These are phyloP conservation scores for Gossypium herbaceum DNA, from an alignment of 345 rosid species.

Conservation along the genomic window DNA sequence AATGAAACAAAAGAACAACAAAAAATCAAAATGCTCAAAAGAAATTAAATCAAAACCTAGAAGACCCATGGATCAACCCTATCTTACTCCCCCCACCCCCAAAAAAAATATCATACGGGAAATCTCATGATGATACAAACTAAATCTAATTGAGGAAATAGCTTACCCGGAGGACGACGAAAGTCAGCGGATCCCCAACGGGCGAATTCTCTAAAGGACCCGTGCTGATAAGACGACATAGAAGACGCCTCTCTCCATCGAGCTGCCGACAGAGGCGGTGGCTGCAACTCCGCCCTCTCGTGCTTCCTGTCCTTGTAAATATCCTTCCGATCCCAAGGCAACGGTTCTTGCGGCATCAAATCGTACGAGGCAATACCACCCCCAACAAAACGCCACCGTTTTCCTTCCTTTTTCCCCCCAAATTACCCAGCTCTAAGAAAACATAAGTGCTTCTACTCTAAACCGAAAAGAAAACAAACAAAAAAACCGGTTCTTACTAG, in stretches of 20 bases:
- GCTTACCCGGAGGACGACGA: constrained; percentile 73
- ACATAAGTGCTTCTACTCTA: not conserved
- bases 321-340: constrained; percentile 93
- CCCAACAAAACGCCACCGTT: constrained; percentile 22
- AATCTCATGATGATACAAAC: not conserved
- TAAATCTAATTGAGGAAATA: not conserved
- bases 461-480: not conserved
- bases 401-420: not conserved
- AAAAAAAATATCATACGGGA: not conserved
- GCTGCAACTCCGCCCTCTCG: constrained; percentile 57
- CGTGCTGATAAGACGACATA: constrained; percentile 42
- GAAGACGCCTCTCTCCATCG: constrained; percentile 73
- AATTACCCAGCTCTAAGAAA: not conserved
- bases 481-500: constrained; percentile 2
- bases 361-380: constrained; percentile 36
- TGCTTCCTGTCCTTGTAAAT: constrained; percentile 81
- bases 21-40: not conserved
- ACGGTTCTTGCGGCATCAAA: constrained; percentile 96
- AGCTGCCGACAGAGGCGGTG: constrained; percentile 21
- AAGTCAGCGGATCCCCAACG: constrained; percentile 73
- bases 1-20: not conserved
- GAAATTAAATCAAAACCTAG: not conserved
- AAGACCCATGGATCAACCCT: constrained; percentile 6
- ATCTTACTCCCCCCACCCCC: not conserved
- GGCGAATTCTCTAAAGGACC: constrained; percentile 41